phyloP scores from a whole-genome alignment of 257 asterid genomes.

The Ballota nigra region DNA sequence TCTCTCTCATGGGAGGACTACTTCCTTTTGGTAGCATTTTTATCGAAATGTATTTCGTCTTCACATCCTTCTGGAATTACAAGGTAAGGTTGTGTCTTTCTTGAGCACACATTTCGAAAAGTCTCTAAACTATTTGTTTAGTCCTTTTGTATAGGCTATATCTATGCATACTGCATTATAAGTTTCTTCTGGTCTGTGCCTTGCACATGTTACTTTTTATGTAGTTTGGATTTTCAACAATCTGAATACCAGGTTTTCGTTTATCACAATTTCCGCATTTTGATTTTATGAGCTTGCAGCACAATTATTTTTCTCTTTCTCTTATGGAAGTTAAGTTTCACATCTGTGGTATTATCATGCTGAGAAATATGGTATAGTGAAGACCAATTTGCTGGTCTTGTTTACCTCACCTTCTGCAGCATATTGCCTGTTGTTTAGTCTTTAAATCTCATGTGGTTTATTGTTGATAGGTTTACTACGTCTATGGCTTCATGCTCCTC shows the following conservation, averaged over 20 bases:
- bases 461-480: conserved; percentile 71
- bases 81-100: conserved; percentile 41
- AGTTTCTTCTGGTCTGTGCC: neutral
- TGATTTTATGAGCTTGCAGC: conserved; percentile 7
- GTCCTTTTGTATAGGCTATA: neutral
- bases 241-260: neutral
- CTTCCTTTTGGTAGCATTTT: conserved; percentile 90
- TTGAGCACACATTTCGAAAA: neutral
- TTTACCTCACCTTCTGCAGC: neutral
- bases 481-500: conserved; percentile 81
- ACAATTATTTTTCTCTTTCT: neutral
- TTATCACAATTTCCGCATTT: neutral
- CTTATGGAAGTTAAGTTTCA: neutral
- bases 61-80: conserved; percentile 94
- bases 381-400: neutral
- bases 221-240: neutral
- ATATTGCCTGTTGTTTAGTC: neutral
- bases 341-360: neutral
- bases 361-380: neutral
- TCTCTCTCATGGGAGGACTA: conserved; percentile 85
- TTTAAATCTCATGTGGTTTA: neutral
- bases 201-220: neutral
- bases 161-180: neutral
- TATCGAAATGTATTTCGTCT: conserved; percentile 84
- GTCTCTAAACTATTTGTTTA: neutral